phyloP scores from a whole-genome alignment of 2,329 filamentous ascomycete species.

The Byssoonygena ceratinophila region DNA sequence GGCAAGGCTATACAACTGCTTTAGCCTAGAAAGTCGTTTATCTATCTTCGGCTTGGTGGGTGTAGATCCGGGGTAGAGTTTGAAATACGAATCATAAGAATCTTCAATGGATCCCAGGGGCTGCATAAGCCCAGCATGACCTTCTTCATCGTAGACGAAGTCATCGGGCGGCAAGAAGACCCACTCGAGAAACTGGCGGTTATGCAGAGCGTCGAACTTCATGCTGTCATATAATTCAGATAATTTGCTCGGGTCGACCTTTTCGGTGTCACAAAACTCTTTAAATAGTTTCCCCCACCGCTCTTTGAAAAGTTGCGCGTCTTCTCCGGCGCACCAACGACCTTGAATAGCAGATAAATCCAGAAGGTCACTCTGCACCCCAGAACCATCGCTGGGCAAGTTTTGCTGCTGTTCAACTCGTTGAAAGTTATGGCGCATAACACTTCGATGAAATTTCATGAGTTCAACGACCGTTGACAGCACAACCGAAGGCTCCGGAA shows the following conservation, averaged over 20 bases:
- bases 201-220: slow-evolving; percentile 98
- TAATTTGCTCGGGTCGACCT: slow-evolving; percentile 97
- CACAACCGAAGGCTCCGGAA: slow-evolving; percentile 87
- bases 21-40: slow-evolving; percentile 71
- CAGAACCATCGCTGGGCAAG: slow-evolving; percentile 15
- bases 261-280: slow-evolving; percentile 93
- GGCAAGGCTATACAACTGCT: slow-evolving; percentile 83
- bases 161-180: slow-evolving; percentile 78
- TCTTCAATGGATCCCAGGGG: slow-evolving; percentile 42
- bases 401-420: slow-evolving; percentile 51
- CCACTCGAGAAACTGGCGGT: slow-evolving; percentile 93
- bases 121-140: slow-evolving; percentile 32
- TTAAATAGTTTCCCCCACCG: slow-evolving; percentile 97
- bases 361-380: slow-evolving; percentile 34
- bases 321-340: slow-evolving; percentile 93
- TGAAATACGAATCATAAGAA: slow-evolving; percentile 66
- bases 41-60: slow-evolving; percentile 71
- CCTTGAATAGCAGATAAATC: slow-evolving; percentile 64
- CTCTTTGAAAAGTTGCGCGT: slow-evolving; percentile 87
- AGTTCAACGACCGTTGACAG: slow-evolving; percentile 84
- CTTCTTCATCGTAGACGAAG: slow-evolving; percentile 60
- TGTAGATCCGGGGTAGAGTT: slow-evolving; percentile 68
- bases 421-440: slow-evolving; percentile 89
- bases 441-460: slow-evolving; percentile 92
- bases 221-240: slow-evolving; percentile 98